A percentile compares a stretch with the other conserved stretches of the same genome.
These are phyloP conservation scores for Starmerella vitae DNA, from an alignment of 805 yeast species.

Conservation along the genomic window DNA sequence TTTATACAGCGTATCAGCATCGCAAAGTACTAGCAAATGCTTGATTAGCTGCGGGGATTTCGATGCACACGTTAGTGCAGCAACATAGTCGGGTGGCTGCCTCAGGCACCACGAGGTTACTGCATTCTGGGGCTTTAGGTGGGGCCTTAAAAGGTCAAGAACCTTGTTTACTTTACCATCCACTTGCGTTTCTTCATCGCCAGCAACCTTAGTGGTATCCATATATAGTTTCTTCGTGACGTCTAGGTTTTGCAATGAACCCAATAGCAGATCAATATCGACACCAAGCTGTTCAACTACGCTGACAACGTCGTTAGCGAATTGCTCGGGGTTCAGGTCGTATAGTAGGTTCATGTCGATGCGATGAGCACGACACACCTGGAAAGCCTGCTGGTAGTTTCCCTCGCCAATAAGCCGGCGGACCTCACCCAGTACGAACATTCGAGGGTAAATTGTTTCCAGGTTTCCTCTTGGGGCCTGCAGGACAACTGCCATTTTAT, in stretches of 20 bases:
- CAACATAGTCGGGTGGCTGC: slow-evolving; percentile 68
- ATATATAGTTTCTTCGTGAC: slow-evolving; percentile 68
- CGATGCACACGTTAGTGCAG: slow-evolving; percentile 51
- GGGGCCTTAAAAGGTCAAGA: slow-evolving; percentile 45
- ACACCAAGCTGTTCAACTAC: slow-evolving; percentile 59
- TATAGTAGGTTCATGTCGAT: slow-evolving; percentile 79
- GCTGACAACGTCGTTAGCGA: slow-evolving; percentile 45
- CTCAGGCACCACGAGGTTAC: slow-evolving; percentile 91
- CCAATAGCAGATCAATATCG: slow-evolving; percentile 69
- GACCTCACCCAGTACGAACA: slow-evolving; percentile 76
- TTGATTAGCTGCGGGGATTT: slow-evolving; percentile 34
- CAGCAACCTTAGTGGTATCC: slow-evolving; percentile 38
- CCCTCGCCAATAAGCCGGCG: slow-evolving; percentile 48
- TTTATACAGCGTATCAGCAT: slow-evolving; percentile 68
- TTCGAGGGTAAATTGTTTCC: slow-evolving; percentile 87
- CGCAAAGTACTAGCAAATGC: slow-evolving; percentile 82
- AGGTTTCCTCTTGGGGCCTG: slow-evolving; percentile 95
- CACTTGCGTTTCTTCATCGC: background rate
- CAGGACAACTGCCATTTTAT: slow-evolving; percentile 64
- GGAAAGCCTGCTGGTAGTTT: slow-evolving; percentile 60
- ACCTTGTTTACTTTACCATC: slow-evolving; percentile 48
- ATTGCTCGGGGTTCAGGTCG: slow-evolving; percentile 69
- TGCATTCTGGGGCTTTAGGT: slow-evolving; percentile 32
- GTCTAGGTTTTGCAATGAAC: slow-evolving; percentile 76
- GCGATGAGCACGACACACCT: slow-evolving; percentile 78